These are phyloP conservation scores for Penicillium palitans DNA, from an alignment of 2,329 filamentous ascomycete genomes.

Conservation along the genomic window DNA sequence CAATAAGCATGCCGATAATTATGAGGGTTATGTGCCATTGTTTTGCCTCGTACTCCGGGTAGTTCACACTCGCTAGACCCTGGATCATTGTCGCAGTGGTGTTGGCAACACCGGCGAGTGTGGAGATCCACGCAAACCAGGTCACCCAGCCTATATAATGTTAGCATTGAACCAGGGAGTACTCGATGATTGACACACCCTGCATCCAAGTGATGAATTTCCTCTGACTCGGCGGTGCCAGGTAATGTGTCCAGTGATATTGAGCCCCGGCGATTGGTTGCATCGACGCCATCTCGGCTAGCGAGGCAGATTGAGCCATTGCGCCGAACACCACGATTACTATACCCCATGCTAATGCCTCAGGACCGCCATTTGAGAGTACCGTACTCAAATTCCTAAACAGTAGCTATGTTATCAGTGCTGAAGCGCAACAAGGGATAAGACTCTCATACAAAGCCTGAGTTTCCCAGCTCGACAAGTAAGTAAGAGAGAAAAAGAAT, in stretches of 20 bases:
- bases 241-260: constrained; percentile 45
- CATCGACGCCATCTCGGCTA: constrained; percentile 46
- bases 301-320: constrained; percentile 28
- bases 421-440: not conserved
- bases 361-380: constrained; percentile 27
- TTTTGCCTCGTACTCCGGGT: constrained; percentile 34
- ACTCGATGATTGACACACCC: constrained; percentile 25
- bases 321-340: constrained; percentile 28
- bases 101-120: constrained; percentile 38
- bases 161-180: not conserved
- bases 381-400: constrained; percentile 7
- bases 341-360: constrained; percentile 29
- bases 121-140: constrained; percentile 44
- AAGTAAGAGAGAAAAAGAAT: constrained; percentile 16
- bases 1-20: constrained; percentile 39
- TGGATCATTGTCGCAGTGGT: constrained; percentile 39
- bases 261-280: constrained; percentile 45
- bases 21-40: constrained; percentile 44
- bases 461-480: constrained; percentile 15
- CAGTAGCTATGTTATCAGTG: not conserved
- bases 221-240: constrained; percentile 32
- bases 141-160: constrained; percentile 41
- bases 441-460: constrained; percentile 10
- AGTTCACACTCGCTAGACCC: constrained; percentile 34
- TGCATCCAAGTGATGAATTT: constrained; percentile 36